Evolutionary conservation across 2,329 filamentous ascomycete genomes (phyloP), one percentile per base, ranked within the genome.

Genomic region (Neophaeococcomyces mojaviensis): DNA sequence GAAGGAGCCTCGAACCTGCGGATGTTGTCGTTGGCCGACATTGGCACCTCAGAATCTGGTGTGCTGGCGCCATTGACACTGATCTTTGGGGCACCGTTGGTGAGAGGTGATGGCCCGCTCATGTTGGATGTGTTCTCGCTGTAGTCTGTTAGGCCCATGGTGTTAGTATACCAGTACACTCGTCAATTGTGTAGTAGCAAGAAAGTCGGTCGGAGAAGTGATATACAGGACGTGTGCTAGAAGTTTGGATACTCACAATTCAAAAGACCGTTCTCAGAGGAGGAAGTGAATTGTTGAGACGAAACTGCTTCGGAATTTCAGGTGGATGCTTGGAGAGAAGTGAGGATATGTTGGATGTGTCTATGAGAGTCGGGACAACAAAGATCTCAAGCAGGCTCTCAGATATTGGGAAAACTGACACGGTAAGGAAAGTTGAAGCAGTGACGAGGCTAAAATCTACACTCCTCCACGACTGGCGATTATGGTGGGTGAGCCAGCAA

Each of bases 1-100:
- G 88, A 95, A 59, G 92, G 88, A 62, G 90, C 88, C 61, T 83
- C 80, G 71, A 98, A 98, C 61, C 92, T 88, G 70, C 86, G 84
- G 73, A 98, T 97, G 76, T 97, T 97, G 77, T 98, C 92, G 77
- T 98, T 96, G 70, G 87, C 89, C 66, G 85, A 88, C 59, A 74
- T 28, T 30, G 41, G 41, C 42, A 51, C 43, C 10, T 52, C 49
- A 19, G 45, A 48, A 41, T 53, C 57, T 47, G 56, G 50, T 48
- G 57, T 53, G 18, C 53, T 33, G 30, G 49, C 47, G 39, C 56
- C 58, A 61, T 71, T 71, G 64, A 73, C 73, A 62, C 71, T 73
- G 61, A 68, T 67, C 62, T 69, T 68, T 60, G 68, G 70, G 54
- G 68, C 59, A 46, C 71, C 60, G 59, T 71, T 64, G 62, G 69